These are phyloP conservation scores for Eutrema yunnanense DNA, from an alignment of 345 rosid species.

Conservation along the genomic window DNA sequence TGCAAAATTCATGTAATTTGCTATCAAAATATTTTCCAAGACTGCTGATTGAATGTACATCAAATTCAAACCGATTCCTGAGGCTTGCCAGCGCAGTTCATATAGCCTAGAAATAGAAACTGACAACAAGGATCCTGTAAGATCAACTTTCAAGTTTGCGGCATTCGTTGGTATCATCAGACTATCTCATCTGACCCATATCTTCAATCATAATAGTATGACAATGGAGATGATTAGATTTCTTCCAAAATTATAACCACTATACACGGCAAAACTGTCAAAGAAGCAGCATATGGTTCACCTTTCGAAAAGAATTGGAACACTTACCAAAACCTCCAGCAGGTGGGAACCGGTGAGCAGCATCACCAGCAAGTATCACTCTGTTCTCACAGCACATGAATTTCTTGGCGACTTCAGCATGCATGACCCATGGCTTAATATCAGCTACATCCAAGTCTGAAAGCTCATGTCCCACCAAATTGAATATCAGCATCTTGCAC, in stretches of 20 bases:
- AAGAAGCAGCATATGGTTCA: background rate
- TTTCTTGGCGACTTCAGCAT: conserved; percentile 94
- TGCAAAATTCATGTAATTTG: conserved; percentile 27
- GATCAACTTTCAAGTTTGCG: background rate
- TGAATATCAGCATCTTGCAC: conserved; percentile 71
- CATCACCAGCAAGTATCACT: conserved; percentile 85
- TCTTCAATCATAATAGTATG: background rate
- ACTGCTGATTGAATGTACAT: background rate
- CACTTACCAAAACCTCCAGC: conserved; percentile 98
- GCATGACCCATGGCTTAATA: conserved; percentile 96
- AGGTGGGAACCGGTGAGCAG: conserved; percentile 94
- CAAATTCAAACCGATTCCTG: background rate
- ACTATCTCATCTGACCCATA: background rate
- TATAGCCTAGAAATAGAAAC: background rate
- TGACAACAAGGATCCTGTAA: background rate
- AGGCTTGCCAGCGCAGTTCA: background rate
- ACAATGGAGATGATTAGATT: background rate
- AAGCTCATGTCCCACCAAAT: conserved; percentile 84
- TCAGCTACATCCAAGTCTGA: conserved; percentile 67
- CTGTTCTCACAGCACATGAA: conserved; percentile 51
- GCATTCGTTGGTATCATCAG: background rate
- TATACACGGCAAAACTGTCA: background rate
- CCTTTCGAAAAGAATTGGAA: background rate
- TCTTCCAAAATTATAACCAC: background rate
- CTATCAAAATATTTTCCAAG: background rate